Evolutionary conservation across 78 protist species (phyloP), one percentile per base, ranked within the genome.

Genomic region (Polysphondylium violaceum): DNA sequence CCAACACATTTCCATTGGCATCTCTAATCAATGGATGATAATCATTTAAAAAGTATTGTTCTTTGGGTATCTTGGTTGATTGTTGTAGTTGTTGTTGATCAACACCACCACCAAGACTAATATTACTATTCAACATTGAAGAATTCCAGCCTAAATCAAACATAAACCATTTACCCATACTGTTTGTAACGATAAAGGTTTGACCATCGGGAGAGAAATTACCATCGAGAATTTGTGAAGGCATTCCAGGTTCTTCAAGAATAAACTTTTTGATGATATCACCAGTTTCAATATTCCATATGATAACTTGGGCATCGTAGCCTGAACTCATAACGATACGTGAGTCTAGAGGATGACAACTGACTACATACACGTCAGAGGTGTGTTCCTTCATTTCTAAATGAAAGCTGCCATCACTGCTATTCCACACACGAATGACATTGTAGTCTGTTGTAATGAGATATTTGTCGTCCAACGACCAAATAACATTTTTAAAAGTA

Each of bases 301-400:
- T 63, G 3, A 87, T 67, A 0, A 87, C 93, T 53, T 53, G 74
- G 25, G 79, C 44, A 41, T 87, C 93, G 11, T 87, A 75, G 27
- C 93, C 93, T 23, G 86, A 65, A 41, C 93, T 87, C 86, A 87
- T 74, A 47, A 87, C 31, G 9, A 87, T 33, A 21, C 93, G 31
- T 7, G 38, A 8, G n/a, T 87, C 85, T 2, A 41, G 33, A 21
- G 93, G 93, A 56, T 87, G 93, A n/a, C 76, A 31, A n/a, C 71
- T 68, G 0, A 76, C 11, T 16, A 75, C 85, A 41, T 63, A 87
- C 0, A 75, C 93, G 5, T 87, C 93, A 9, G 71, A 60, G 0
- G 50, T 27, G 41, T 87, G 93, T 31, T 64, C 93, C 1, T 60
- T 43, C 79, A 83, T 40, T 21, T 83, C 91, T 27, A 40, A 38